phyloP scores from a whole-genome alignment of 2,329 filamentous ascomycete genomes.

The Colletotrichum incanum region DNA sequence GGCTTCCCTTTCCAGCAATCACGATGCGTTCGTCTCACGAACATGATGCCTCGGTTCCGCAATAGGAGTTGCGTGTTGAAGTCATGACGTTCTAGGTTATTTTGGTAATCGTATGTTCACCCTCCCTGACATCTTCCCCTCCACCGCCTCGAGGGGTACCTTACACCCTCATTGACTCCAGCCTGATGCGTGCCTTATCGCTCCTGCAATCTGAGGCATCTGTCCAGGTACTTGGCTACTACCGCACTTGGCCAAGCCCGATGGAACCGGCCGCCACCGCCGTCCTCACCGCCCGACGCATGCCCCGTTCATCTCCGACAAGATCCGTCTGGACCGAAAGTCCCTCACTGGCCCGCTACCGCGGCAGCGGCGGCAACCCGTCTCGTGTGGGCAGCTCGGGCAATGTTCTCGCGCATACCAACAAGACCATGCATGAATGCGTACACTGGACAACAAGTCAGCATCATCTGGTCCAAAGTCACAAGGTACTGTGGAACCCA shows the following conservation, averaged over 20 bases:
- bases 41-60: conserved; percentile 17
- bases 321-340: conserved; percentile 42
- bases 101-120: conserved; percentile 38
- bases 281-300: conserved; percentile 41
- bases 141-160: conserved; percentile 35
- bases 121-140: conserved; percentile 17
- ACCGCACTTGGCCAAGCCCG: conserved; percentile 40
- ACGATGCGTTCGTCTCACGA: conserved; percentile 23
- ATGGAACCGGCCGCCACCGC: conserved; percentile 39
- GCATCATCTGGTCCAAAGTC: conserved; percentile 16
- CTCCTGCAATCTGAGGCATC: conserved; percentile 36
- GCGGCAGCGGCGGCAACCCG: conserved; percentile 39
- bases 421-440: conserved; percentile 65
- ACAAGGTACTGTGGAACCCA: conserved; percentile 53
- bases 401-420: conserved; percentile 62
- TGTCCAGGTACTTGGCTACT: conserved; percentile 15
- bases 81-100: conserved; percentile 39
- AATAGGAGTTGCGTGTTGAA: conserved; percentile 37
- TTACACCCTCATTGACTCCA: conserved; percentile 20
- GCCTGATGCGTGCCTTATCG: conserved; percentile 36
- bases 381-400: conserved; percentile 35
- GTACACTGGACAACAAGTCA: conserved; percentile 56
- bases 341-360: conserved; percentile 41
- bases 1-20: conserved; percentile 14
- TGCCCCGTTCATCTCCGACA: conserved; percentile 41